phyloP scores from a whole-genome alignment of 371 early-diverging fungal species.

The Actinomortierella ambigua region DNA sequence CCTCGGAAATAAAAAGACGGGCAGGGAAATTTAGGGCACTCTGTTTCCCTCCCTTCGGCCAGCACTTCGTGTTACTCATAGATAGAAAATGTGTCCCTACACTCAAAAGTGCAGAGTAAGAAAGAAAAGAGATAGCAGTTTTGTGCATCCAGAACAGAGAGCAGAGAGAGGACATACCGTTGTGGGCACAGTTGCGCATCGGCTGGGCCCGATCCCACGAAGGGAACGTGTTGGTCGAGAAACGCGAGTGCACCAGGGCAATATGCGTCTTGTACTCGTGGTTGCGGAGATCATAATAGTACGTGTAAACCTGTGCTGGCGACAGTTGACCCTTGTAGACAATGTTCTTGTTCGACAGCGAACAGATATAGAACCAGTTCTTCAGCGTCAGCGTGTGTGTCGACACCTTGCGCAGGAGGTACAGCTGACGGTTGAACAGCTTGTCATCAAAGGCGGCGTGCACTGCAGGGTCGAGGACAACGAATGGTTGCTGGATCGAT shows the following conservation, averaged over 20 bases:
- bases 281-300: constrained; percentile 85
- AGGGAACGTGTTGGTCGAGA: constrained; percentile 98
- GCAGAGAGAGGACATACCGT: constrained; percentile 62
- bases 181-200: constrained; percentile 94
- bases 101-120: neutral
- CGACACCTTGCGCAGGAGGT: constrained; percentile 83
- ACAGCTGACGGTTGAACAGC: constrained; percentile 85
- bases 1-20: too few species aligned
- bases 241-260: constrained; percentile 94
- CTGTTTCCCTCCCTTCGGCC: too few species aligned
- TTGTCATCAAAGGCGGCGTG: constrained; percentile 54
- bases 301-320: constrained; percentile 87
- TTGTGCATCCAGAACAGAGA: too few species aligned
- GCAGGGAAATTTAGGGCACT: too few species aligned
- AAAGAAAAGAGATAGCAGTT: neutral
- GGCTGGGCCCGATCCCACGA: constrained; percentile 97
- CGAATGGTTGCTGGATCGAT: constrained; percentile 86
- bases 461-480: constrained; percentile 50
- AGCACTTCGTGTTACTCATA: too few species aligned
- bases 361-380: constrained; percentile 93
- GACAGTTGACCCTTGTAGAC: constrained; percentile 93
- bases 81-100: too few species aligned
- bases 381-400: constrained; percentile 73
- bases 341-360: constrained; percentile 85
- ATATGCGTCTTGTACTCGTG: constrained; percentile 80